Evolutionary conservation across 768 basidiomycete species (phyloP).

Genomic region (Collybia nuda): DNA sequence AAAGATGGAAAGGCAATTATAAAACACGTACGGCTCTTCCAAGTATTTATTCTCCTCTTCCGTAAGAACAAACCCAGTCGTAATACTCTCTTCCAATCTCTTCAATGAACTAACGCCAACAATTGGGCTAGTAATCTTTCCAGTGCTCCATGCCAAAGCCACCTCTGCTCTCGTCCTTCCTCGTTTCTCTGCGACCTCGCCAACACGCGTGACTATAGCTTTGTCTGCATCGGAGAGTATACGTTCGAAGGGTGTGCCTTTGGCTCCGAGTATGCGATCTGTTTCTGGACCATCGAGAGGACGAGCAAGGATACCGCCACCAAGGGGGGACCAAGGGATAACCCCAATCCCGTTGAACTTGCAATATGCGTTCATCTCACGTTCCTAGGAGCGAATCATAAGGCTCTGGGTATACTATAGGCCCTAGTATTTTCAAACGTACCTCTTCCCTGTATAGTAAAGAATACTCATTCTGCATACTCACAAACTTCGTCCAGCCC

Average conservation of each 20-base stretch:
- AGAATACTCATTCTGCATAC: slow-evolving; percentile 56
- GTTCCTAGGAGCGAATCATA: slow-evolving; percentile 30
- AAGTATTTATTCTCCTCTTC: slow-evolving; percentile 43
- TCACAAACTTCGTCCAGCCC: slow-evolving; percentile 53
- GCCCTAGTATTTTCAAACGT: neutral
- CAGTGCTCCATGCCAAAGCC: slow-evolving; percentile 40
- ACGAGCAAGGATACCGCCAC: slow-evolving; percentile 35
- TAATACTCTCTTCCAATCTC: slow-evolving; percentile 16
- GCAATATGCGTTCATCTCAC: slow-evolving; percentile 45
- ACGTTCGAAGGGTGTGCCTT: slow-evolving; percentile 16
- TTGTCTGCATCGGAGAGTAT: slow-evolving; percentile 23
- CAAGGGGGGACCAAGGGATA: slow-evolving; percentile 51
- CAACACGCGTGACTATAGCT: slow-evolving; percentile 34
- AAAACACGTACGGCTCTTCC: slow-evolving; percentile 32
- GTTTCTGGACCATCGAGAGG: slow-evolving; percentile 27
- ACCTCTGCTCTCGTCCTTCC: slow-evolving; percentile 44
- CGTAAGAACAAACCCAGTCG: slow-evolving; percentile 28
- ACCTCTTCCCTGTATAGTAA: slow-evolving; percentile 55
- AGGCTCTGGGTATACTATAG: neutral
- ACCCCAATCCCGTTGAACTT: slow-evolving; percentile 49
- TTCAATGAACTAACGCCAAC: slow-evolving; percentile 20
- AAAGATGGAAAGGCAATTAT: neutral
- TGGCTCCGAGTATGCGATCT: slow-evolving; percentile 6
- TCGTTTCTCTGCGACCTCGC: slow-evolving; percentile 40
- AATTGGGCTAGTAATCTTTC: slow-evolving; percentile 34